Evolutionary conservation across 2,329 filamentous ascomycete species (phyloP), one percentile per base, ranked within the genome.

Genomic region (Arthrobotrys megalospora): DNA sequence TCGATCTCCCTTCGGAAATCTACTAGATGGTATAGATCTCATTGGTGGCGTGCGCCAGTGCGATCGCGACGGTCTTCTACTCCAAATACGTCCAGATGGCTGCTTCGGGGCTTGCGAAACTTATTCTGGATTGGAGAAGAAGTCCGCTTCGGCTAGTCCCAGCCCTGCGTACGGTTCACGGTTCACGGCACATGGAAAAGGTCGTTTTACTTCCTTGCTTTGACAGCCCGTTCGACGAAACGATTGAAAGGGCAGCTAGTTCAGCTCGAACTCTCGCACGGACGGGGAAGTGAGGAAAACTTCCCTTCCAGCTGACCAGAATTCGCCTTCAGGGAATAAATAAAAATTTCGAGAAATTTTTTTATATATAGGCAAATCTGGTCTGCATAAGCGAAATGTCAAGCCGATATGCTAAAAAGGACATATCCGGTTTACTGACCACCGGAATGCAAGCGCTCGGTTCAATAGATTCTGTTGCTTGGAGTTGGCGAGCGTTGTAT

Each of bases 331-430:
- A 28, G 10, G 55, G 36, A 60, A 60, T 16, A 43, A 60, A 28
- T 60, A 43, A 60, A 24, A 43, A 12, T 16, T 16, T 24, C n/a
- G 14, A 43, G 21, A 36, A 12, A 58, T 58, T 58, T n/a, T 52
- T 52, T 52, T 50, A 50, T 28, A 60, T 65, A 70, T 65, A 68
- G 62, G 50, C 67, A 72, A 72, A 68, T 67, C 43, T n/a, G 60
- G 67, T 48, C 52, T 78, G 75, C 75, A 78, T 78, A 78, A 78
- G 75, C 75, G 75, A 78, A 71, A 65, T 66, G 75, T 78, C 75
- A 78, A 48, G 41, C 75, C 62, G 58, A 72, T 48, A 58, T 78
- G 75, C 75, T 52, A 72, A 72, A 72, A 72, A 41, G 53, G 43
- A 67, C 36, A 52, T 63, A 38, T 66, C 50, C 34, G 66, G 66